Evolutionary conservation across 441 rosid genomes (phyloP).

Genomic region (Melastoma candidum): DNA sequence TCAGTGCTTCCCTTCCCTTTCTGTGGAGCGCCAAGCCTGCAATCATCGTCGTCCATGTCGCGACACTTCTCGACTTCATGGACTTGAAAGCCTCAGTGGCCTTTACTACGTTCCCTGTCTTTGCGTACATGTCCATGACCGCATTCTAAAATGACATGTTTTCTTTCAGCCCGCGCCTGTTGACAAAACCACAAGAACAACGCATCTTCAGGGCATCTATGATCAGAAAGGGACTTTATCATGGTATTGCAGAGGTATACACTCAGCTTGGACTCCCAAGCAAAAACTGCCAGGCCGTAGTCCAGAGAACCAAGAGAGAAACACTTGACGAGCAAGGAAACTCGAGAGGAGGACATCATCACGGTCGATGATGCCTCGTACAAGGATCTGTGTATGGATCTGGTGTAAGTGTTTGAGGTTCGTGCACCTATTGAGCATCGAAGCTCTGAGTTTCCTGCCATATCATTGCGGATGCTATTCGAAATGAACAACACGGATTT

Average conservation of each 20-base stretch:
- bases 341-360: conserved; percentile 30
- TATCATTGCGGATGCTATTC: no score
- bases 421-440: conserved; percentile 24
- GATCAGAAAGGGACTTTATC: conserved; percentile 41
- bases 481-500: no score
- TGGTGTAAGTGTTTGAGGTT: conserved; percentile 36
- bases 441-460: not conserved
- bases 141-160: conserved; percentile 45
- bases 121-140: conserved; percentile 64
- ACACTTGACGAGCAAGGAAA: conserved; percentile 31
- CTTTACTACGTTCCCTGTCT: conserved; percentile 44
- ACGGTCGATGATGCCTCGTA: conserved; percentile 24
- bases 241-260: conserved; percentile 39
- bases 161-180: conserved; percentile 23
- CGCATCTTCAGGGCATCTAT: conserved; percentile 23
- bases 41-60: conserved; percentile 65
- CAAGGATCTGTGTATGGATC: conserved; percentile 42
- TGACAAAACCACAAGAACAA: conserved; percentile 30
- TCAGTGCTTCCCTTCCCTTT: conserved; percentile 44
- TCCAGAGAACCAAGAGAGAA: conserved; percentile 33
- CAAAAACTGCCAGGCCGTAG: conserved; percentile 38
- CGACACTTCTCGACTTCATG: conserved; percentile 31
- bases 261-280: conserved; percentile 17
- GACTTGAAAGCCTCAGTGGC: conserved; percentile 42
- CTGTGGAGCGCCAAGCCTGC: conserved; percentile 60